Percentiles rank a stretch among this genome's conserved stretches.
Evolutionary conservation across 768 basidiomycete genomes (phyloP).

Genomic region (Tricholomella constricta): DNA sequence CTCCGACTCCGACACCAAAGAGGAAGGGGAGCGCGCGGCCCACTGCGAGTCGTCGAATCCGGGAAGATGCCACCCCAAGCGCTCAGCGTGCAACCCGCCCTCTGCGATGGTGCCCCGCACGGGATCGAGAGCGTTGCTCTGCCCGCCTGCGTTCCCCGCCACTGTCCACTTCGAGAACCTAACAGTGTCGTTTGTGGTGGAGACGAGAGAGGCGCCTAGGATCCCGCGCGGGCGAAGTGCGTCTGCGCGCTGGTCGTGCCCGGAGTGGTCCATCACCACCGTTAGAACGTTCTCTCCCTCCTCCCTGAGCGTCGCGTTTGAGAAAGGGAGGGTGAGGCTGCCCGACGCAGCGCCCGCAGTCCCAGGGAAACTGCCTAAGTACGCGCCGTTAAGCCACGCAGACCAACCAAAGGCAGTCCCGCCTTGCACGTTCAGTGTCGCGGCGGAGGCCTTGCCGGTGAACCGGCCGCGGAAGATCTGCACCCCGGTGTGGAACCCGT

Average conservation of each 20-base stretch:
- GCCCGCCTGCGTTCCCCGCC: slow-evolving; percentile 8
- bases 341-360: not conserved
- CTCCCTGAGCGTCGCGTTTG: not conserved
- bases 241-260: slow-evolving; percentile 7
- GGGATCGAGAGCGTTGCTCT: slow-evolving; percentile 13
- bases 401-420: slow-evolving; percentile 13
- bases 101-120: slow-evolving; percentile 10
- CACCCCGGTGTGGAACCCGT: slow-evolving; percentile 9
- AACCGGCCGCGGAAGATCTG: slow-evolving; percentile 13
- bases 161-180: slow-evolving; percentile 11
- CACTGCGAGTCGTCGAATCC: slow-evolving; percentile 12
- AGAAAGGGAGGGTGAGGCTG: slow-evolving; percentile 4
- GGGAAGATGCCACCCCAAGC: slow-evolving; percentile 13
- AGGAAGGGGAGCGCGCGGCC: not conserved
- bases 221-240: slow-evolving; percentile 10
- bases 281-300: slow-evolving; percentile 7
- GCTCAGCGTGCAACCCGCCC: slow-evolving; percentile 10
- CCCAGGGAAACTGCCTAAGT: slow-evolving; percentile 8
- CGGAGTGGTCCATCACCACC: slow-evolving; percentile 13
- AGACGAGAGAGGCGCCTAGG: slow-evolving; percentile 4
- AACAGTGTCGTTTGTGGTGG: not conserved
- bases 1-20: too few relatives aligned
- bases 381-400: slow-evolving; percentile 9
- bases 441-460: slow-evolving; percentile 4
- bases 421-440: slow-evolving; percentile 3